Conservation (phyloP, 2,329 filamentous ascomycete species). For the Phialophora chinensis region DNA sequence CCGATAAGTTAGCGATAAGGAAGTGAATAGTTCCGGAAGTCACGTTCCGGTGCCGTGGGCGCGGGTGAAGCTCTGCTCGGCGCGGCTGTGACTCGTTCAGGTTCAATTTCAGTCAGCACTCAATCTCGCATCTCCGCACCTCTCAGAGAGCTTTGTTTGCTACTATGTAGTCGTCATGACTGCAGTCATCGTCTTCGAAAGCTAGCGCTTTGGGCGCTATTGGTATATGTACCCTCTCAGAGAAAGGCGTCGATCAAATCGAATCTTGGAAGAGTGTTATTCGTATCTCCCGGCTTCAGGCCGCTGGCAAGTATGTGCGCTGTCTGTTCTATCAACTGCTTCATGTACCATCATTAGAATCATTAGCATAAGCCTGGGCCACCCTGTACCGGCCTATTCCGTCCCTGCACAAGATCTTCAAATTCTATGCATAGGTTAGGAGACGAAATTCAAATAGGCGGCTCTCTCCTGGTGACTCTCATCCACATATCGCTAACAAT, state of each 20-base stretch:
- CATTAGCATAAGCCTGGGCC: conserved; percentile 11
- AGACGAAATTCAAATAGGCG: conserved; percentile 13
- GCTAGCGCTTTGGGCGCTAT: not conserved
- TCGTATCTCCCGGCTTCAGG: conserved; percentile 2
- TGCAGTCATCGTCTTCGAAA: not conserved
- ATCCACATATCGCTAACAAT: conserved; percentile 34
- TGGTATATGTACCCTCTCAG: not conserved
- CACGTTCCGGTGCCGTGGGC: conserved; percentile 13
- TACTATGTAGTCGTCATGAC: conserved; percentile 1
- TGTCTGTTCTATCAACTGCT: conserved; percentile 9
- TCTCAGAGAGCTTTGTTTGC: not conserved
- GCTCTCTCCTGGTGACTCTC: conserved; percentile 27
- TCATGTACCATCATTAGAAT: not conserved
- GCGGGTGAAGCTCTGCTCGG: not conserved
- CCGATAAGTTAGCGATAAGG: conserved; percentile 25
- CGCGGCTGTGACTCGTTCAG: not conserved
- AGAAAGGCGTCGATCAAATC: not conserved
- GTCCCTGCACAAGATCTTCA: not conserved
- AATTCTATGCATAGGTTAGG: not conserved
- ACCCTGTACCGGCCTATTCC: not conserved
- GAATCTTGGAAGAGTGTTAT: not conserved
- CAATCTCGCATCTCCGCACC: not conserved
- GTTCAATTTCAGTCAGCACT: not conserved
- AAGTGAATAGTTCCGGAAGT: not conserved
- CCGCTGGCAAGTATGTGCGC: conserved; percentile 16